Evolutionary conservation across 2,329 filamentous ascomycete species (phyloP).

Genomic region (Microdochium nivale): DNA sequence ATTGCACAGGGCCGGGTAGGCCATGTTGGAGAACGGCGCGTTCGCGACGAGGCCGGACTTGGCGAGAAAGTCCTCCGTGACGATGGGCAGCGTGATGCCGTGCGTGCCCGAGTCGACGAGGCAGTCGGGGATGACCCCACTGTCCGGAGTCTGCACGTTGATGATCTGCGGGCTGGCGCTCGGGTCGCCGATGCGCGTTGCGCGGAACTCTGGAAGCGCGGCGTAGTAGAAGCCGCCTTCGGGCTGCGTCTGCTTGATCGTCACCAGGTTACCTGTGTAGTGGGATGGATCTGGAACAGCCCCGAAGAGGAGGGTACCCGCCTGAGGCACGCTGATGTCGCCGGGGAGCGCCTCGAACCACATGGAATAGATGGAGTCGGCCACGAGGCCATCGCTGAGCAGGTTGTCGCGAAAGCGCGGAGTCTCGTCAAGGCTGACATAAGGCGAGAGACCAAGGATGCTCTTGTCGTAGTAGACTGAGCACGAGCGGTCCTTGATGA

Average conservation of each 20-base stretch:
- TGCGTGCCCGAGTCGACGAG: conserved; percentile 3
- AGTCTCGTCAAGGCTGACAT: not conserved
- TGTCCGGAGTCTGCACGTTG: not conserved
- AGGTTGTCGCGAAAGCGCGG: conserved; percentile 1
- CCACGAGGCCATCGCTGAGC: not conserved
- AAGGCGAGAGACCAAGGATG: conserved; percentile 2
- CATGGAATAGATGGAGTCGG: conserved; percentile 1
- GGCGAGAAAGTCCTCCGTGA: not conserved
- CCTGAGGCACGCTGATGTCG: conserved; percentile 3
- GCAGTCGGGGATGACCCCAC: not conserved
- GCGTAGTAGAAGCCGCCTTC: conserved; percentile 3
- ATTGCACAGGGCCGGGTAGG: conserved; percentile 1
- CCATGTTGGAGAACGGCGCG: not conserved
- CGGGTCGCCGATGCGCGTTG: not conserved
- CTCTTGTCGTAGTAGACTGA: conserved; percentile 3
- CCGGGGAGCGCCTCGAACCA: conserved; percentile 1
- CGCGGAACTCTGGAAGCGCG: conserved; percentile 1
- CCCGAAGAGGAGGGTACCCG: conserved; percentile 2
- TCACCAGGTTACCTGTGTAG: conserved; percentile 1
- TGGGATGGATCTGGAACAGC: not conserved
- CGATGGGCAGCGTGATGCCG: not conserved
- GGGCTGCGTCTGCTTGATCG: not conserved
- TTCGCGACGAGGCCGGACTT: conserved; percentile 1
- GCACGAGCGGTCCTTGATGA: not conserved
- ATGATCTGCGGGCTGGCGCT: not conserved